These are phyloP conservation scores for Hericium alpestre DNA, from an alignment of 768 basidiomycete genomes.

Conservation along the genomic window DNA sequence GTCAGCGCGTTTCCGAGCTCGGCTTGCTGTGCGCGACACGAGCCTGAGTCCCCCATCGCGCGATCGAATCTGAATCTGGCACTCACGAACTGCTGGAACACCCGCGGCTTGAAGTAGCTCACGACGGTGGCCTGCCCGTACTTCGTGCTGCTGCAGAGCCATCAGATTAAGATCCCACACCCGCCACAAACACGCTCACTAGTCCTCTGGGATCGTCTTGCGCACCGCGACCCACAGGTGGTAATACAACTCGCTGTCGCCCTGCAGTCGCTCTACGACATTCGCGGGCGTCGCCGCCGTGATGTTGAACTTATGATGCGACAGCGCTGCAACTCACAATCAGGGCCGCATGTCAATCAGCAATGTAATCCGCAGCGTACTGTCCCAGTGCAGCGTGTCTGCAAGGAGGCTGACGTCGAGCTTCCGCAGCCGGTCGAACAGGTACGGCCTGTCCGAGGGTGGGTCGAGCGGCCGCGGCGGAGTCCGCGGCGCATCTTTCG, in stretches of 20 bases:
- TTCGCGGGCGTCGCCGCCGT: too few relatives aligned
- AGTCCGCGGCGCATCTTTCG: too few relatives aligned
- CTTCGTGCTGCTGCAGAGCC: too few relatives aligned
- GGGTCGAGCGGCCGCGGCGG: not conserved
- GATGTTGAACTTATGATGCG: too few relatives aligned
- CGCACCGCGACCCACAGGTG: conserved; percentile 13
- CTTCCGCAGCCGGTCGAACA: conserved; percentile 4
- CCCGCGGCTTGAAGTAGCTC: not conserved
- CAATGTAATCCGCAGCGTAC: conserved; percentile 1
- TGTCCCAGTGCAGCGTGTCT: conserved; percentile 14
- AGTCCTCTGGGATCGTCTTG: conserved; percentile 9
- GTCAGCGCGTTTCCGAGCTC: conserved; percentile 37
- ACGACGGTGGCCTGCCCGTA: too few relatives aligned
- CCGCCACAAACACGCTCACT: not conserved
- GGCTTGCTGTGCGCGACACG: conserved; percentile 29
- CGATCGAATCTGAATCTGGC: not conserved
- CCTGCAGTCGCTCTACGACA: too few relatives aligned
- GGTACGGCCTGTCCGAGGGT: conserved; percentile 4
- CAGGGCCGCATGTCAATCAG: not conserved
- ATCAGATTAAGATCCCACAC: not conserved
- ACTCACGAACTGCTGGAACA: conserved; percentile 1
- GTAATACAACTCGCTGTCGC: conserved; percentile 9
- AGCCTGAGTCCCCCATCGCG: not conserved
- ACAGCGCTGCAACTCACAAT: not conserved
- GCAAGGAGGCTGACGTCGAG: conserved; percentile 2